phyloP scores from a whole-genome alignment of 73 alveolate species.

The Uronychia binucleata region DNA sequence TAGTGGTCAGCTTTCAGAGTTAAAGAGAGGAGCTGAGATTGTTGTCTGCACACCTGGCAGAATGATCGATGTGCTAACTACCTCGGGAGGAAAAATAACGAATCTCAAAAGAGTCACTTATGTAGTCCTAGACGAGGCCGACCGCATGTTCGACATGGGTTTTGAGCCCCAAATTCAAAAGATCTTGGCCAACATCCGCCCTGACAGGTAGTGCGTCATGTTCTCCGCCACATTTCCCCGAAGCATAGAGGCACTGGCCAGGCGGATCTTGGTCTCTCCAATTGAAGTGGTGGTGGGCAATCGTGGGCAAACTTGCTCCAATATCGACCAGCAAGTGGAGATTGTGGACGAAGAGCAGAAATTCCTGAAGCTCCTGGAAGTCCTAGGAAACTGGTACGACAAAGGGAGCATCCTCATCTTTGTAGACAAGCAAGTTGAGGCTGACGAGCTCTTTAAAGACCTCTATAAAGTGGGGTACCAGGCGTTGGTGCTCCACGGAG shows the following conservation, averaged over 20 bases:
- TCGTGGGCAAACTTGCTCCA: conserved; percentile 93
- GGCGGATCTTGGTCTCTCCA: conserved; percentile 80
- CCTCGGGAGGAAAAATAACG: conserved; percentile 94
- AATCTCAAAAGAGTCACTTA: conserved; percentile 94
- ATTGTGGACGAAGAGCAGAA: conserved; percentile 90
- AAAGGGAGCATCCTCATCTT: conserved; percentile 93
- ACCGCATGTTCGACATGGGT: conserved; percentile 99
- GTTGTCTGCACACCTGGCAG: conserved; percentile 99
- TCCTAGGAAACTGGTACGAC: conserved; percentile 87
- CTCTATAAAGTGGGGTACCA: conserved; percentile 85
- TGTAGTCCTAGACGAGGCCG: conserved; percentile 99
- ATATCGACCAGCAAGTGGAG: conserved; percentile 93
- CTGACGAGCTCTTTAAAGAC: conserved; percentile 94
- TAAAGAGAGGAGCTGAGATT: conserved; percentile 96
- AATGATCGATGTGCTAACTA: conserved; percentile 95
- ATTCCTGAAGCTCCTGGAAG: conserved; percentile 83
- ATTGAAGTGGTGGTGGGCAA: conserved; percentile 95
- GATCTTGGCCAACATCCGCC: conserved; percentile 86
- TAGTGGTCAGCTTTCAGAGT: conserved; percentile 90
- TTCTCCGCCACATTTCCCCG: conserved; percentile 99
- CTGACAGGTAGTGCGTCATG: conserved; percentile 94
- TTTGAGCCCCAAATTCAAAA: conserved; percentile 97
- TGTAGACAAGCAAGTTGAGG: conserved; percentile 94
- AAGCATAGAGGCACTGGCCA: conserved; percentile 93
- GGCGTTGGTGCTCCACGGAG: conserved; percentile 94